Percentiles rank a stretch among this genome's conserved stretches.
Conservation (phyloP, 768 basidiomycete genomes). For the Phanerochaete carnosa region DNA sequence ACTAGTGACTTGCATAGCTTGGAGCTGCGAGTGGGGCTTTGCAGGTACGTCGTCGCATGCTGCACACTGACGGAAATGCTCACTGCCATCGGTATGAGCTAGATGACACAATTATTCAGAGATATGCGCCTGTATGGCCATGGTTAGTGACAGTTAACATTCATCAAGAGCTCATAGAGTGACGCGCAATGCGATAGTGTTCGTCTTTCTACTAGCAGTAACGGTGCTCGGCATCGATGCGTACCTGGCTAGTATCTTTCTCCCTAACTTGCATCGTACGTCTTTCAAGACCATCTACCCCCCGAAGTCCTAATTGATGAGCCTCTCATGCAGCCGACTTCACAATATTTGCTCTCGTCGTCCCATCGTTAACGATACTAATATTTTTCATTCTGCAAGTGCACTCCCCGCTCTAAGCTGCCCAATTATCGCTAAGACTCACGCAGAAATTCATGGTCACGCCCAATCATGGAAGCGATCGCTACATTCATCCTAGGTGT, state of each 20-base stretch:
- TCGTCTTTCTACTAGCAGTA: constrained; percentile 36
- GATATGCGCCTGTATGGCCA: constrained; percentile 30
- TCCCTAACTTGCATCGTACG: constrained; percentile 64
- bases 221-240: constrained; percentile 66
- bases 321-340: constrained; percentile 51
- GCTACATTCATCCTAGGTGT: constrained; percentile 51
- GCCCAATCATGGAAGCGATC: constrained; percentile 60
- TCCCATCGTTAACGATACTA: constrained; percentile 64
- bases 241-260: constrained; percentile 64
- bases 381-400: constrained; percentile 57
- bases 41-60: not conserved
- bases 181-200: constrained; percentile 22
- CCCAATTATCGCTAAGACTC: not conserved
- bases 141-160: constrained; percentile 16
- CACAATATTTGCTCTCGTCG: constrained; percentile 63
- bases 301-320: not conserved
- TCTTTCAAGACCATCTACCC: constrained; percentile 3
- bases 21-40: not conserved
- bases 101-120: constrained; percentile 33
- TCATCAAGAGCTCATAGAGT: not conserved
- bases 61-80: not conserved
- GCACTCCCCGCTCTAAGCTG: not conserved
- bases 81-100: not conserved
- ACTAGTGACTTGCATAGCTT: not conserved
- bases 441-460: constrained; percentile 63